These are phyloP conservation scores for Talaromyces sp. DNA, from an alignment of 2,329 filamentous ascomycete genomes.

Conservation along the genomic window DNA sequence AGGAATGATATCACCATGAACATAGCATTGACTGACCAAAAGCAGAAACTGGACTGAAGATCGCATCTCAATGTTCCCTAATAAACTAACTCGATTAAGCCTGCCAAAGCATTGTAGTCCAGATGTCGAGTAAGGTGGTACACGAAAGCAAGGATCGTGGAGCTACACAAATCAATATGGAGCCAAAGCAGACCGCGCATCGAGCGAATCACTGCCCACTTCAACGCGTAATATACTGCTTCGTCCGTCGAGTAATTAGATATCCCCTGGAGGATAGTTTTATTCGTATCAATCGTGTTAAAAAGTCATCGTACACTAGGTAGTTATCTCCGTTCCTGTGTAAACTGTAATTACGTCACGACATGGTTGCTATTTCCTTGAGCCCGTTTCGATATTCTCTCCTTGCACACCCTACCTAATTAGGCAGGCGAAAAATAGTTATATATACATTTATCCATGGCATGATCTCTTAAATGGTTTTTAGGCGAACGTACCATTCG, in stretches of 20 bases:
- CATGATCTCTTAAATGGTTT: not conserved
- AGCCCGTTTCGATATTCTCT: not conserved
- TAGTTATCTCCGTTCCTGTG: slow-evolving; percentile 1
- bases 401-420: not conserved
- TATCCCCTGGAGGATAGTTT: not conserved
- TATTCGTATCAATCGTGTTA: no score
- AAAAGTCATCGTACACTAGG: no score
- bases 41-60: no score
- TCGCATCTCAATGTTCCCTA: no score
- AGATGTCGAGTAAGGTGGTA: not conserved
- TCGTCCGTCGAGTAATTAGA: not conserved
- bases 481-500: not conserved
- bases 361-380: not conserved
- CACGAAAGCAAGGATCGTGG: not conserved
- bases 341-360: not conserved
- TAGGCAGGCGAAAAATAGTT: not conserved
- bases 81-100: no score
- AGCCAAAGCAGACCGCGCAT: not conserved
- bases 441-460: not conserved
- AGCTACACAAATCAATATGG: not conserved
- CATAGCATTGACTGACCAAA: not conserved
- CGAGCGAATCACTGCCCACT: not conserved
- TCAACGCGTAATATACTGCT: not conserved
- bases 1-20: slow-evolving; percentile 10
- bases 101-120: not conserved